Conservation (phyloP, 2,329 filamentous ascomycete species). For the Botryotinia calthae region DNA sequence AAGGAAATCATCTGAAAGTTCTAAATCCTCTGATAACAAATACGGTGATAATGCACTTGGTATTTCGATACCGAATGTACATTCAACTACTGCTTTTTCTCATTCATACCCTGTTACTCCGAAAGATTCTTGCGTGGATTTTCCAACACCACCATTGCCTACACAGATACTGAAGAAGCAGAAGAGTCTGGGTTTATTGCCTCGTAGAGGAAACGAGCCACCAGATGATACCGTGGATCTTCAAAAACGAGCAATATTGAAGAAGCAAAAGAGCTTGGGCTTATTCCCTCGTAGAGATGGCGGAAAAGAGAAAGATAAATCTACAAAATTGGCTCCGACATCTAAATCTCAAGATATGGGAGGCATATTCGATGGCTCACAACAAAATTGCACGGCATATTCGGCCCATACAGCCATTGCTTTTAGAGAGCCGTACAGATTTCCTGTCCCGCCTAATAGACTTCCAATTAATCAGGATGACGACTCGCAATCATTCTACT, state of each 20-base stretch:
- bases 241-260: not conserved
- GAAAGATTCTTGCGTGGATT: not conserved
- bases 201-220: not conserved
- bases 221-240: not conserved
- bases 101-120: too few relatives aligned
- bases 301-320: not conserved
- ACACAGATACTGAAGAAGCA: not conserved
- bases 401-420: not conserved
- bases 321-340: not conserved
- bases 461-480: not conserved
- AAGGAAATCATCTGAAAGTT: not conserved
- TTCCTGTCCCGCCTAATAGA: not conserved
- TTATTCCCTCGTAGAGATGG: not conserved
- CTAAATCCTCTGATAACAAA: not conserved
- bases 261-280: slow-evolving; percentile 12
- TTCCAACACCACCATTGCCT: not conserved
- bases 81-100: not conserved
- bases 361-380: slow-evolving; percentile 7
- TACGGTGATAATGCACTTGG: slow-evolving; percentile 5
- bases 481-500: not conserved
- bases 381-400: slow-evolving; percentile 11
- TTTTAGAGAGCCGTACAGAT: slow-evolving; percentile 10
- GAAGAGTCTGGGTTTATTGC: not conserved
- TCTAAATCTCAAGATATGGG: not conserved
- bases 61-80: not conserved